Percentiles rank a stretch among this genome's conserved stretches.
These are phyloP conservation scores for Closterium sp. DNA, from an alignment of 139 green algal genomes.

Conservation along the genomic window DNA sequence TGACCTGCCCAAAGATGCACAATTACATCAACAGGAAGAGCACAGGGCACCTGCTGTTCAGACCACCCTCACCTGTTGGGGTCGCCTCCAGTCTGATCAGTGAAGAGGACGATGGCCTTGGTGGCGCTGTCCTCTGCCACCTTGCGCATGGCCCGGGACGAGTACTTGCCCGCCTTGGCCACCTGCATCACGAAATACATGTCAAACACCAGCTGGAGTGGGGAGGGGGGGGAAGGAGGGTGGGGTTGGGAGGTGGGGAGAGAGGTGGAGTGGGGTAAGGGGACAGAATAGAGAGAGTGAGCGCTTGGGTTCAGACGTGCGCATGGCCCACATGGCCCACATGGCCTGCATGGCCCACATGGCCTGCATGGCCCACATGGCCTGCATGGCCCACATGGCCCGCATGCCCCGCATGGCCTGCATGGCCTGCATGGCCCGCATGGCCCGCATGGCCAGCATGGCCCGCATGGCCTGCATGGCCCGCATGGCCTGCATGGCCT, in stretches of 20 bases:
- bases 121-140: constrained; percentile 35
- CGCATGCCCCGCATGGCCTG: too few relatives aligned
- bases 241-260: not conserved
- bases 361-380: constrained; percentile 28
- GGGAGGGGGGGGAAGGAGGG: not conserved
- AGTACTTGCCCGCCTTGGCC: constrained; percentile 23
- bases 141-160: constrained; percentile 37
- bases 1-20: too few relatives aligned
- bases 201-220: constrained; percentile 36
- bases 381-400: constrained; percentile 30
- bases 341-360: constrained; percentile 38
- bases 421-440: constrained; percentile 36
- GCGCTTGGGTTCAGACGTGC: not conserved
- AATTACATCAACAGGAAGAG: too few relatives aligned
- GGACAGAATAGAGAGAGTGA: too few relatives aligned
- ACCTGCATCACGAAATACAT: constrained; percentile 53
- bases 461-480: not conserved
- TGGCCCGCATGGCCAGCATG: not conserved
- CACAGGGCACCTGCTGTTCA: too few relatives aligned
- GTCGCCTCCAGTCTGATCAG: not conserved
- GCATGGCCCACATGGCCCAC: not conserved
- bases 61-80: not conserved
- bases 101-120: constrained; percentile 18
- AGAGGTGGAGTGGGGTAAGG: not conserved
- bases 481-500: not conserved